These are phyloP conservation scores for Fomitopsis pulvina DNA, from an alignment of 768 basidiomycete genomes.

Conservation along the genomic window DNA sequence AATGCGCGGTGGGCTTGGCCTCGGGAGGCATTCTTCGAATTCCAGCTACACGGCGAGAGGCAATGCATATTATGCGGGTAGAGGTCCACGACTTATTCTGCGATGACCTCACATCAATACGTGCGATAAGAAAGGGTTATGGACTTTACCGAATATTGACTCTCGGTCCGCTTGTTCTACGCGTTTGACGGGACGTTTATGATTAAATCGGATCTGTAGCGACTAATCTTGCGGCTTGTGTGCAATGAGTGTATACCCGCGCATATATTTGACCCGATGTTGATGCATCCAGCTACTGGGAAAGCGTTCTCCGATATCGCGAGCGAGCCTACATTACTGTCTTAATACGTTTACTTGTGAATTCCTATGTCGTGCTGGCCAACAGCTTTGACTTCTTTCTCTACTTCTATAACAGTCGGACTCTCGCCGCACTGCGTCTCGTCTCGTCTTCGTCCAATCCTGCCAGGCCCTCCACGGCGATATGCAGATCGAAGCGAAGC, in stretches of 20 bases:
- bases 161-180: background rate
- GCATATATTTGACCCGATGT: too few species aligned
- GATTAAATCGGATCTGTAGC: background rate
- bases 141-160: too few species aligned
- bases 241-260: background rate
- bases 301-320: background rate
- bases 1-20: slow-evolving; percentile 4
- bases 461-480: background rate
- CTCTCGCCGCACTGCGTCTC: background rate
- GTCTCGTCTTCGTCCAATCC: background rate
- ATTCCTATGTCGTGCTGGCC: too few species aligned
- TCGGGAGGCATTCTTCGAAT: background rate
- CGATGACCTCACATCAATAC: too few species aligned
- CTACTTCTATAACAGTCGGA: too few species aligned
- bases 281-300: background rate
- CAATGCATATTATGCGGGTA: too few species aligned
- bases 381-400: too few species aligned
- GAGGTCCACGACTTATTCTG: too few species aligned
- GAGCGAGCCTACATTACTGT: background rate
- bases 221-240: background rate
- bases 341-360: too few species aligned
- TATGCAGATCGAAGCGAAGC: too few species aligned
- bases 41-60: background rate
- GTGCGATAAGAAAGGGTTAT: too few species aligned
- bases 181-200: background rate